These are phyloP conservation scores for Gossypium longicalyx DNA, from an alignment of 345 rosid species.

Conservation along the genomic window DNA sequence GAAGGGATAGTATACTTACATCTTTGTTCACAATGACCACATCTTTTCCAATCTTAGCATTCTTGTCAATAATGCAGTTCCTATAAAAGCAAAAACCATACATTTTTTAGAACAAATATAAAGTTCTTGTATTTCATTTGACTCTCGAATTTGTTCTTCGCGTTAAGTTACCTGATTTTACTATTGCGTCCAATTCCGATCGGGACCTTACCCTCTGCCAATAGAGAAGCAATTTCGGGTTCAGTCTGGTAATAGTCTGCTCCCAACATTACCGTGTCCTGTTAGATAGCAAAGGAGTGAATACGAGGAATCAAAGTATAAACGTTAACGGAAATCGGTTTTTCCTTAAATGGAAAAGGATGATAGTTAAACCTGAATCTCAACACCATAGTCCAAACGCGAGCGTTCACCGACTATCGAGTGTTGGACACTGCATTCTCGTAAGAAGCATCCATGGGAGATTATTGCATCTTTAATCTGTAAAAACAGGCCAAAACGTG, in stretches of 20 bases:
- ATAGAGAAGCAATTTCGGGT: slow-evolving; percentile 78
- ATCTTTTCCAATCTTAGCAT: slow-evolving; percentile 78
- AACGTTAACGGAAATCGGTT: neutral
- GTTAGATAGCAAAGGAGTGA: slow-evolving; percentile 9
- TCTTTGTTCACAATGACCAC: slow-evolving; percentile 75
- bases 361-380: slow-evolving; percentile 55
- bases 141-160: neutral
- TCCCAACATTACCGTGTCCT: slow-evolving; percentile 92
- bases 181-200: slow-evolving; percentile 79
- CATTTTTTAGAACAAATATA: neutral
- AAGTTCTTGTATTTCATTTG: neutral
- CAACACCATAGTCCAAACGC: slow-evolving; percentile 81
- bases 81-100: slow-evolving; percentile 30
- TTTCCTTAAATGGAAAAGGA: neutral
- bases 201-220: slow-evolving; percentile 84
- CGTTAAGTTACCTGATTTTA: slow-evolving; percentile 55
- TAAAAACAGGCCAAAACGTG: slow-evolving; percentile 8
- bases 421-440: slow-evolving; percentile 67
- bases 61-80: slow-evolving; percentile 96
- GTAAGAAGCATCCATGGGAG: slow-evolving; percentile 94
- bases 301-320: neutral
- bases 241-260: slow-evolving; percentile 92
- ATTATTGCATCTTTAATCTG: slow-evolving; percentile 80
- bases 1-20: slow-evolving; percentile 18
- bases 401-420: slow-evolving; percentile 91